Conservation (phyloP, 2,329 filamentous ascomycete genomes). For the Zarea fungicola region DNA sequence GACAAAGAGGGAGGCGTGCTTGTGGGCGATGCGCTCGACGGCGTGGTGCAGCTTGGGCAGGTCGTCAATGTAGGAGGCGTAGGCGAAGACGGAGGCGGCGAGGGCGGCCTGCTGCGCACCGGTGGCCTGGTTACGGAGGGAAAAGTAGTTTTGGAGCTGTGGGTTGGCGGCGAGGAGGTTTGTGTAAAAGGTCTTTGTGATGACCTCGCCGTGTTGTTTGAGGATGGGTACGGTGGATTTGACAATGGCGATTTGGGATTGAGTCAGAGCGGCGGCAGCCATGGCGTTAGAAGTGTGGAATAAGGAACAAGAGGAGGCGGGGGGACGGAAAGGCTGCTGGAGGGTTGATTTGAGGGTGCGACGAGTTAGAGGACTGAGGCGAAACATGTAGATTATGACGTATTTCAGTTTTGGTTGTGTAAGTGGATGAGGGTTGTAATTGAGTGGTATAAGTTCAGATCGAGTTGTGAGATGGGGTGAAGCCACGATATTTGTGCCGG, state of each 20-base stretch:
- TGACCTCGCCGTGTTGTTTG: slow-evolving; percentile 59
- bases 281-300: neutral
- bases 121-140: slow-evolving; percentile 61
- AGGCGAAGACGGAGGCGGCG: slow-evolving; percentile 63
- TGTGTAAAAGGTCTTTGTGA: slow-evolving; percentile 69
- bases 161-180: slow-evolving; percentile 62
- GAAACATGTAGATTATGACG: slow-evolving; percentile 1
- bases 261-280: slow-evolving; percentile 42
- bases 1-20: slow-evolving; percentile 69
- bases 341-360: neutral
- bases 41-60: slow-evolving; percentile 51
- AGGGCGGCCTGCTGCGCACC: slow-evolving; percentile 66
- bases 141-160: slow-evolving; percentile 65
- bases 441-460: too few relatives aligned
- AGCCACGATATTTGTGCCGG: too few relatives aligned
- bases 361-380: neutral
- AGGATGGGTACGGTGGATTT: slow-evolving; percentile 73
- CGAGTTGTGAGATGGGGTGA: too few relatives aligned
- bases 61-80: slow-evolving; percentile 68
- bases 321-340: neutral
- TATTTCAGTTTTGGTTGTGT: neutral
- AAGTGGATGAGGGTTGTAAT: too few relatives aligned
- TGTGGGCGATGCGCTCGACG: slow-evolving; percentile 67
- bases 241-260: slow-evolving; percentile 63
- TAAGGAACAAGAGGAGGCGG: too few relatives aligned